A percentile compares a stretch with the other conserved stretches of the same genome.
These are phyloP conservation scores for Diddensiella caesifluorescens DNA, from an alignment of 805 yeast genomes.

Conservation along the genomic window DNA sequence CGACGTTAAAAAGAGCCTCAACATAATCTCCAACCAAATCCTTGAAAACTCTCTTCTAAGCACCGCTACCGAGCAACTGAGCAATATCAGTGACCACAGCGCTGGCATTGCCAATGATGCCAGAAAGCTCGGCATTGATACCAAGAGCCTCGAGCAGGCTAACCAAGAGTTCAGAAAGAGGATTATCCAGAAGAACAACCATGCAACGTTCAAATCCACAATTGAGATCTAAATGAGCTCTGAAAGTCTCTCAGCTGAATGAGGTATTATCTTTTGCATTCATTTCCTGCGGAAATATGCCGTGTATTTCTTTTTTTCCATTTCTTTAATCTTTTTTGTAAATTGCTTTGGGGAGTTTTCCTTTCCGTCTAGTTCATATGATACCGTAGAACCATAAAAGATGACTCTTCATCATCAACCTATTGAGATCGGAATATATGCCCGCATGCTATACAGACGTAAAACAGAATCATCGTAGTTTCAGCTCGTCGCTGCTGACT, in stretches of 20 bases:
- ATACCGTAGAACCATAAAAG: no score
- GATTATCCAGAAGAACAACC: neutral
- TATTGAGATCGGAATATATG: slow-evolving; percentile 46
- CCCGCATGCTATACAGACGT: slow-evolving; percentile 84
- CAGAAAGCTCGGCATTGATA: neutral
- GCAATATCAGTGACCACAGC: neutral
- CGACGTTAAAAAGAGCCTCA: neutral
- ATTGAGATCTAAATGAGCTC: slow-evolving; percentile 1
- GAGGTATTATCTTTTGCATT: no score
- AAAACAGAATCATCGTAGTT: slow-evolving; percentile 70
- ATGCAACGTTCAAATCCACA: neutral
- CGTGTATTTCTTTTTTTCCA: neutral
- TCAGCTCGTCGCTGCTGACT: slow-evolving; percentile 93
- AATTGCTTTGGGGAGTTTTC: neutral
- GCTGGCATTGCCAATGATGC: neutral
- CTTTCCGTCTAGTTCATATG: no score
- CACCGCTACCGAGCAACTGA: neutral
- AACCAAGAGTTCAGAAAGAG: neutral
- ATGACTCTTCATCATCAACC: neutral
- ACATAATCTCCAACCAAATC: neutral
- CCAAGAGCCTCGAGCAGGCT: neutral
- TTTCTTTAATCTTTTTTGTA: neutral
- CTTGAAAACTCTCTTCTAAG: neutral
- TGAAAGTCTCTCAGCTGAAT: no score
- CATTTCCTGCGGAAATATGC: no score